phyloP scores from a whole-genome alignment of 352 stramenopile genomes.

The Aphanomyces invadans region DNA sequence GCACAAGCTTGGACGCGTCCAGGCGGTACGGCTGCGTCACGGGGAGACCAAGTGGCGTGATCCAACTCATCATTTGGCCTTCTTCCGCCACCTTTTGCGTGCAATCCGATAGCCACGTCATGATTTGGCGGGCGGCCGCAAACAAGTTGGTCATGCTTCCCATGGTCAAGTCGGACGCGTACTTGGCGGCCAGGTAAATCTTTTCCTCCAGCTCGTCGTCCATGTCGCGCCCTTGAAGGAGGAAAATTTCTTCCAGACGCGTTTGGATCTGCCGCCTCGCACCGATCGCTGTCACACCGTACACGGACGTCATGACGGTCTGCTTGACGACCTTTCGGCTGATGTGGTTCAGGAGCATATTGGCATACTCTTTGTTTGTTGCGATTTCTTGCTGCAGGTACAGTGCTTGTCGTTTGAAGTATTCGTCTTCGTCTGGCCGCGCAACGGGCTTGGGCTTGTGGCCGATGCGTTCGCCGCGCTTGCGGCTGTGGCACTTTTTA shows the following conservation, averaged over 20 bases:
- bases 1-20: slow-evolving; percentile 63
- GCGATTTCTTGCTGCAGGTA: background rate
- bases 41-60: slow-evolving; percentile 97
- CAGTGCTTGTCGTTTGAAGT: background rate
- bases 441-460: background rate
- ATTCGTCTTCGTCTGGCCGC: background rate
- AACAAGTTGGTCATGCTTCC: slow-evolving; percentile 96
- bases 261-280: slow-evolving; percentile 96
- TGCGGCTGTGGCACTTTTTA: background rate
- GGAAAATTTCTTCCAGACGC: slow-evolving; percentile 89
- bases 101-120: slow-evolving; percentile 83
- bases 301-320: slow-evolving; percentile 99
- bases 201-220: slow-evolving; percentile 74
- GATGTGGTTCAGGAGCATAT: slow-evolving; percentile 67
- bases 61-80: slow-evolving; percentile 95
- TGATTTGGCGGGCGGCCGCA: slow-evolving; percentile 91
- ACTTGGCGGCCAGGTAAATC: slow-evolving; percentile 83
- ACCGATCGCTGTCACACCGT: slow-evolving; percentile 99
- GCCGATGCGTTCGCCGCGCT: background rate
- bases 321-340: slow-evolving; percentile 98
- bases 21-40: slow-evolving; percentile 97
- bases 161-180: slow-evolving; percentile 94
- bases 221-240: slow-evolving; percentile 71
- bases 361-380: slow-evolving; percentile 34
- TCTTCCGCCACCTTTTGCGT: slow-evolving; percentile 61